These are phyloP conservation scores for Linderniella brevidens DNA, from an alignment of 257 asterid genomes.

Conservation along the genomic window DNA sequence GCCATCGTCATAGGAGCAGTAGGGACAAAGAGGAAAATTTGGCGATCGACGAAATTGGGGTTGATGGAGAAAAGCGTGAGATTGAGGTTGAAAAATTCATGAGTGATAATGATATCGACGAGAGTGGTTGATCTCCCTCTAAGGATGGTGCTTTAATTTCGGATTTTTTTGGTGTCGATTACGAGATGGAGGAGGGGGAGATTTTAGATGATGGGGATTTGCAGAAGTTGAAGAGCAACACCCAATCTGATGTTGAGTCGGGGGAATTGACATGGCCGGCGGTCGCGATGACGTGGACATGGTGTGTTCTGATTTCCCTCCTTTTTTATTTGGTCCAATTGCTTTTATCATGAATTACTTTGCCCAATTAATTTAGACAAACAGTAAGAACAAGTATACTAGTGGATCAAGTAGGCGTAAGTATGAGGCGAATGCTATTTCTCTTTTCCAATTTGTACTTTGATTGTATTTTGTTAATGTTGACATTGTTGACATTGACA, in stretches of 20 bases:
- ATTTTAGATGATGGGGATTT: conserved; percentile 37
- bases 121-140: too few species aligned
- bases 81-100: too few species aligned
- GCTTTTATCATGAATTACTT: background rate
- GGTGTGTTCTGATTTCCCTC: conserved; percentile 57
- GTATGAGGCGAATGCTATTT: too few species aligned
- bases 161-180: conserved; percentile 28
- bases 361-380: too few species aligned
- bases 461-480: too few species aligned
- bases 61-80: conserved; percentile 9
- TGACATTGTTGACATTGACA: too few species aligned
- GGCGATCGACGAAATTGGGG: conserved; percentile 16
- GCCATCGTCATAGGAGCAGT: conserved; percentile 45
- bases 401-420: too few species aligned
- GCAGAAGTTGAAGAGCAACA: conserved; percentile 17
- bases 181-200: conserved; percentile 98
- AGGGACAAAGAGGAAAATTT: conserved; percentile 18
- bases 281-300: conserved; percentile 21
- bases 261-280: conserved; percentile 21
- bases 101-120: too few species aligned
- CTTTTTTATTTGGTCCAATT: conserved; percentile 1
- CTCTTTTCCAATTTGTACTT: too few species aligned
- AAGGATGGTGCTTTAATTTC: too few species aligned
- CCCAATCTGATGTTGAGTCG: conserved; percentile 27
- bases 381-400: too few species aligned